Percentiles rank a stretch among this genome's conserved stretches.
Evolutionary conservation across 768 basidiomycete species (phyloP).

Genomic region (Candolleomyces eurysporus): DNA sequence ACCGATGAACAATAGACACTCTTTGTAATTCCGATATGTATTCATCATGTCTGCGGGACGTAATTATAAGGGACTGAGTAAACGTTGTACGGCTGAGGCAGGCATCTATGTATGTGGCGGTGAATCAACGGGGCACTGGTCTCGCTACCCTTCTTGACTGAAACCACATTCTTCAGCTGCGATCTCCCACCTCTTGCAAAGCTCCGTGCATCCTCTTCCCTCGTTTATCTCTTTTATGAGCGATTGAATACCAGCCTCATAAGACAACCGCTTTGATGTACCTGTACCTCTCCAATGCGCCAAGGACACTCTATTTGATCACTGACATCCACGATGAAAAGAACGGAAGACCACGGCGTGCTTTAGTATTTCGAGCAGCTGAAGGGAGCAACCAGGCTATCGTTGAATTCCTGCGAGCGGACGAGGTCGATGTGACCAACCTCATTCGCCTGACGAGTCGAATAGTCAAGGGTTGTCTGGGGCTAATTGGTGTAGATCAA

Average conservation of each 20-base stretch:
- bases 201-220: not conserved
- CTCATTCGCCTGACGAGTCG: slow-evolving; percentile 69
- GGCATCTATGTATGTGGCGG: too few species aligned
- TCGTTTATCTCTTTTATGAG: too few species aligned
- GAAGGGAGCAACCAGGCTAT: slow-evolving; percentile 61
- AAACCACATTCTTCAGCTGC: not conserved
- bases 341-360: slow-evolving; percentile 56
- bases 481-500: slow-evolving; percentile 71
- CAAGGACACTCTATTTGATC: slow-evolving; percentile 70
- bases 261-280: slow-evolving; percentile 48
- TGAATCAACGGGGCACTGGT: too few species aligned
- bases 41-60: not conserved
- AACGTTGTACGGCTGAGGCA: too few species aligned
- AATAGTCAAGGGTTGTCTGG: slow-evolving; percentile 79
- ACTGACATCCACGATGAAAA: slow-evolving; percentile 67
- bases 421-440: slow-evolving; percentile 65
- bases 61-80: not conserved
- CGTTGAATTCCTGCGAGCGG: slow-evolving; percentile 80
- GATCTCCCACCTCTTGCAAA: not conserved
- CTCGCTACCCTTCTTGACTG: too few species aligned
- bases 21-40: slow-evolving; percentile 14
- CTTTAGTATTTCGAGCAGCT: slow-evolving; percentile 71
- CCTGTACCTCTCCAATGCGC: slow-evolving; percentile 66
- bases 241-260: not conserved
- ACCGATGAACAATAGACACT: slow-evolving; percentile 8